Conservation (phyloP, 257 asterid species). For the Eustoma russellianum region DNA sequence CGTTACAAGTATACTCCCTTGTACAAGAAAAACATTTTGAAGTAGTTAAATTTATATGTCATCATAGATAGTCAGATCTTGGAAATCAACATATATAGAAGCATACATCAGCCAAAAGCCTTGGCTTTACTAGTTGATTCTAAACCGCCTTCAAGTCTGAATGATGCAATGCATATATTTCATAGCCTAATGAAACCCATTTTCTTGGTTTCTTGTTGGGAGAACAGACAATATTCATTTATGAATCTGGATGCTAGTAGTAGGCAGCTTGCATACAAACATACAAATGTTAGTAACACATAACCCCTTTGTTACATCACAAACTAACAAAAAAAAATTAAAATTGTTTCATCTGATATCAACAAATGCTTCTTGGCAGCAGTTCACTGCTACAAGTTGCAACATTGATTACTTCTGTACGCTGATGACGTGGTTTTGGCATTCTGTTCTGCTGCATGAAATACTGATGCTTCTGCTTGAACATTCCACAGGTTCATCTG, state of each 20-base stretch:
- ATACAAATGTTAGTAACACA: neutral
- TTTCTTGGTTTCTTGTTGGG: conserved; percentile 7
- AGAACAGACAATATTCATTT: neutral
- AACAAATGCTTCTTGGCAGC: conserved; percentile 1
- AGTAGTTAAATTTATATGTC: no score
- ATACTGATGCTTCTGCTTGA: neutral
- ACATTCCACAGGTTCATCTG: neutral
- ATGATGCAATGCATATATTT: neutral
- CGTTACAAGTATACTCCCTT: no score
- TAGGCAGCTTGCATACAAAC: neutral
- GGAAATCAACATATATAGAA: no score
- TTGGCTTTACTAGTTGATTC: no score
- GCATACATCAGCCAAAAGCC: conserved; percentile 1
- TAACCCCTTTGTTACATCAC: neutral
- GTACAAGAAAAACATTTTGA: no score
- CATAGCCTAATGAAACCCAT: neutral
- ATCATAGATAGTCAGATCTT: no score
- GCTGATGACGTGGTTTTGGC: no score
- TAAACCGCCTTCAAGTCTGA: neutral
- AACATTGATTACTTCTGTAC: no score
- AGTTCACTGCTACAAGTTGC: conserved; percentile 6
- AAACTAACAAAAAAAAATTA: conserved; percentile 1
- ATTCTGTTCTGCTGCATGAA: neutral
- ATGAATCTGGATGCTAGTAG: neutral
- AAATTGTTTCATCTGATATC: no score